Base-by-base conservation (phyloP, 495 filamentous ascomycete genomes). In the Zalerion maritima region DNA sequence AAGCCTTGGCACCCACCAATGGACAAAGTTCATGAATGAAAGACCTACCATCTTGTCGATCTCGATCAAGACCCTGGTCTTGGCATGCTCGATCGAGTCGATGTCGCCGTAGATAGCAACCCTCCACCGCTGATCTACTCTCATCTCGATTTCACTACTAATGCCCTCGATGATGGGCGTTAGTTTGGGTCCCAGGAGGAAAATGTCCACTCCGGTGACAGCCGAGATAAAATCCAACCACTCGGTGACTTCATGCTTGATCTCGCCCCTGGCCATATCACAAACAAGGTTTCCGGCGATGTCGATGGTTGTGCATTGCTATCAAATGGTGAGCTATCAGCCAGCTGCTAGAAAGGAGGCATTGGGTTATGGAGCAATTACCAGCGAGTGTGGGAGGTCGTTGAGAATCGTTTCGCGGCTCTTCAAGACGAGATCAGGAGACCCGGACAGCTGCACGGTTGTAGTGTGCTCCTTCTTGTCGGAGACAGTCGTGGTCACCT, bases 31-130 rank as follows among this genome's bases (percentile, higher is more conserved):
- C 27, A n/a, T n/a, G n/a, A n/a, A n/a, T n/a, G n/a, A n/a, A n/a
- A n/a, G n/a, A n/a, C 81, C 43, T 70, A 96, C 86, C 58, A 96
- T 73, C 61, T 86, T 78, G 49, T 97, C 89, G 46, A 97, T 94
- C 65, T 94, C 83, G 55, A 96, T 87, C 46, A 97, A 67, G 18
- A 94, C 73, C 36, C 87, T 67, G 1, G 85, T 94, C 67, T 96
- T 96, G 35, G 91, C 91, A 57, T 94, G 84, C 56, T 97, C 89
- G 6, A 81, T 75, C 47, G 81, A 92, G 56, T 96, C 78, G 62
- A 84, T 73, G 52, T 96, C 89, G 19, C 91, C 91, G 42, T 87
- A 96, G 38, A 97, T 91, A 31, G 78, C 79, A 31, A 94, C 77
- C 34, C 86, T 75, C 54, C 92, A 77, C 32, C 89, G 71, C 40